These are phyloP conservation scores for Scheffersomyces spartinae DNA, from an alignment of 805 yeast species.

Conservation along the genomic window DNA sequence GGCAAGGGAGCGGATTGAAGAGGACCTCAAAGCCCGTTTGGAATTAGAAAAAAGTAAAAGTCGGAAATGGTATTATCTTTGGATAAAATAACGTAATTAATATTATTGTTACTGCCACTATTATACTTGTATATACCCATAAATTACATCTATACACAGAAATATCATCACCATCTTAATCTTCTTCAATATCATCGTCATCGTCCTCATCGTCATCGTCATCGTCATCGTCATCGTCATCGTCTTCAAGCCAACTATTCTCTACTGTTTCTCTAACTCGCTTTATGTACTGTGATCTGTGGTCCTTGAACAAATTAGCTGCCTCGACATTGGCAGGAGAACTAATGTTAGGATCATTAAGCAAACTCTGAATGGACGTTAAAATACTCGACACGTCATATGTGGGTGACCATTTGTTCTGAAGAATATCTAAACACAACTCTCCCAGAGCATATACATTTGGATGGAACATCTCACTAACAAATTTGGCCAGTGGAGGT, in stretches of 20 bases:
- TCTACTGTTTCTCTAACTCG: constrained; percentile 94
- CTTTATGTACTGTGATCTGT: constrained; percentile 81
- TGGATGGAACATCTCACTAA: constrained; percentile 95
- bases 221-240: constrained; percentile 45
- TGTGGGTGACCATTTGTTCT: constrained; percentile 97
- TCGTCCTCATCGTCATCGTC: constrained; percentile 18
- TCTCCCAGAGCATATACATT: constrained; percentile 95
- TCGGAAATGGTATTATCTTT: constrained; percentile 41
- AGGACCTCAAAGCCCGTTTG: constrained; percentile 4
- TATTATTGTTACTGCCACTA: no score
- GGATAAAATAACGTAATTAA: constrained; percentile 34
- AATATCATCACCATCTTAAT: constrained; percentile 4
- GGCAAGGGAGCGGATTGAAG: constrained; percentile 6
- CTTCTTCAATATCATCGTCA: constrained; percentile 7
- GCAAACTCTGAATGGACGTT: constrained; percentile 82
- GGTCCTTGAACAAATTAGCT: constrained; percentile 90
- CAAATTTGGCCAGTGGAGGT: constrained; percentile 86
- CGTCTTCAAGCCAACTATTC: constrained; percentile 82
- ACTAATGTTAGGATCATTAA: constrained; percentile 92
- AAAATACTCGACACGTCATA: constrained; percentile 93
- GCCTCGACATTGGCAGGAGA: constrained; percentile 98
- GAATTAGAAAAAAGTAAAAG: constrained; percentile 1
- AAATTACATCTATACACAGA: no score
- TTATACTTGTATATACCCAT: no score
- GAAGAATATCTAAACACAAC: constrained; percentile 88